Conservation (phyloP, 1,284 basidiomycete genomes). For the Melampsora americana region DNA sequence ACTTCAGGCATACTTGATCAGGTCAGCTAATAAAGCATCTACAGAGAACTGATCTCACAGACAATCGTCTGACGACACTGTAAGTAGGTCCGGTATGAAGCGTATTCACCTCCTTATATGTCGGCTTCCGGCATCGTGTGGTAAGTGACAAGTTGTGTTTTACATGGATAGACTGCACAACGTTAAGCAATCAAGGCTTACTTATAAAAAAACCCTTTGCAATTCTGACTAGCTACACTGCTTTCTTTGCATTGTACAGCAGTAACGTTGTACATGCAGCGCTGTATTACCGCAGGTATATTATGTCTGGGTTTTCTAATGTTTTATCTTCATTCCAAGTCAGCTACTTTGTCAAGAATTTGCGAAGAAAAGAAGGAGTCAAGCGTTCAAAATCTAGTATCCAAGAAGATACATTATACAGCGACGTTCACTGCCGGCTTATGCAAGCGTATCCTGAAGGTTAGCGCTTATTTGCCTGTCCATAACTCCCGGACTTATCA, state of each 20-base stretch:
- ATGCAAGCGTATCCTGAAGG: slow-evolving; percentile 53
- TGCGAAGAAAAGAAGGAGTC: background rate
- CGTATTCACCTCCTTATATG: slow-evolving; percentile 50
- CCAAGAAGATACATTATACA: background rate
- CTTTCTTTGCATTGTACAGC: slow-evolving; percentile 55
- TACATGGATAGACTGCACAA: no score
- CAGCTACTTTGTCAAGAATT: background rate
- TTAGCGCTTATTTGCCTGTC: background rate
- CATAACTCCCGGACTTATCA: no score
- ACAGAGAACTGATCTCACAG: no score
- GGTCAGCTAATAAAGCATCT: background rate
- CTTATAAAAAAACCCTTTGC: no score
- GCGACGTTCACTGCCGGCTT: slow-evolving; percentile 53
- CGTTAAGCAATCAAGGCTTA: no score
- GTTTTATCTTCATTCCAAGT: background rate
- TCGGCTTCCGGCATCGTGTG: slow-evolving; percentile 31
- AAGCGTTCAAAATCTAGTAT: slow-evolving; percentile 39
- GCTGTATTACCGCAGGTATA: slow-evolving; percentile 57
- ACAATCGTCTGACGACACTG: no score
- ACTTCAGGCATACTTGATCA: slow-evolving; percentile 16
- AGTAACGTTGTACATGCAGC: slow-evolving; percentile 54
- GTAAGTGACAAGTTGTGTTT: slow-evolving; percentile 36
- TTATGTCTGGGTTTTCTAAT: slow-evolving; percentile 53
- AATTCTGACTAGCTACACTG: slow-evolving; percentile 51
- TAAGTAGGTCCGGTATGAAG: slow-evolving; percentile 44